Evolutionary conservation across 306 rosid genomes (phyloP), one percentile per base, ranked within the genome.

Genomic region (Gleditsia sinensis): DNA sequence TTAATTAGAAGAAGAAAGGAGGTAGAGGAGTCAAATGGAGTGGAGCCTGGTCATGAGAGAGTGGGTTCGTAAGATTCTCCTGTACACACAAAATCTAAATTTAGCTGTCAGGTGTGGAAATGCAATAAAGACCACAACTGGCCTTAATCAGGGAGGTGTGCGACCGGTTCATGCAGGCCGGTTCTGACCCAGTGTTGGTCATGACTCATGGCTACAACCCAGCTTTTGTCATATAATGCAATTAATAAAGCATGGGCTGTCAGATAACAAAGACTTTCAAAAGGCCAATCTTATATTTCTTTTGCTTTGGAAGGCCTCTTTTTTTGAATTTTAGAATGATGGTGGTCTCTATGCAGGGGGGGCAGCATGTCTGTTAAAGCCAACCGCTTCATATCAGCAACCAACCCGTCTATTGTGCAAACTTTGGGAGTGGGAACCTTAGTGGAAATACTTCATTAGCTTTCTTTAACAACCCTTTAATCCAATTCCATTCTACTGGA

Each of bases 91-190:
- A 57, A 30, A 28, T 57, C 23, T 30, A 73, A 40, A n/a, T 30
- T 56, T 69, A 72, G 85, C 81, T 84, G 84, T 86, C 84, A 82
- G 79, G 7, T 0, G 60, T 28, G 77, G 76, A 78, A 84, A 73
- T 70, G 82, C 82, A 86, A 87, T 86, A 77, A 86, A 73, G 80
- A 84, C 51, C 75, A 73, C 92, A 83, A 88, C 87, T 86, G 95
- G 90, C 78, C 78, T 60, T 84, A 92, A 89, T 85, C 90, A 80
- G 91, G 83, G 78, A 79, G 87, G 80, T 83, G 69, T 80, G 87
- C 88, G 80, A 86, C 95, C 91, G 88, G 85, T 81, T 84, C 96
- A 84, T 83, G 90, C 88, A 87, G 89, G 79, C 90, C 89, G 89
- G 89, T 72, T 86, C 88, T 84, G 84, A 75, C 59, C 75, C 84